Evolutionary conservation across 306 rosid species (phyloP), one percentile per base, ranked within the genome.

Genomic region (Clitoria ternatea): DNA sequence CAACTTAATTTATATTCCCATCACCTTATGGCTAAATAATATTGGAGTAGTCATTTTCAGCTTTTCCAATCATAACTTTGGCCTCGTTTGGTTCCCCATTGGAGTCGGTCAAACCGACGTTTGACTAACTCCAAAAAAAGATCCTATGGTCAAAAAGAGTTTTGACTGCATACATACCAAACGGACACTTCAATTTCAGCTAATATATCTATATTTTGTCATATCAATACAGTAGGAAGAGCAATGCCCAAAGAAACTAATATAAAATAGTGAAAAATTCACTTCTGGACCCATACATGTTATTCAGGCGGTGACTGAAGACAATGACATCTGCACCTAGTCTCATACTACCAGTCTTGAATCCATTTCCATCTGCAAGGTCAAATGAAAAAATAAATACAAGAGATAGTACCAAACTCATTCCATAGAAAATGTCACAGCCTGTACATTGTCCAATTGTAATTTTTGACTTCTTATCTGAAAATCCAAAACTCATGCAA

Each of bases 321-420:
- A 88, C 96, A 65, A 91, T 82, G 37, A 76, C 96, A 85, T 88
- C 97, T 1, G 86, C 92, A 69, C 96, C 96, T 60, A 91, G 87
- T 79, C 97, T 88, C 96, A 88, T 91, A 19, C 83, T 88, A 67
- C 97, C 85, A 26, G 97, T 88, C 76, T 91, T 91, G 87, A 91
- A 91, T 69, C 97, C 97, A 82, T 91, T 91, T 82, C 97, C 97
- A 87, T 91, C 97, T 91, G 85, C 71, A 81, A 80, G 66, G 79
- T 77, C 76, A 72, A 77, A 80, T 62, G 62, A 56, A 85, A 49
- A 56, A 79, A 83, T 61, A 68, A 83, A 77, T 54, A 27, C 23
- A 26, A 64, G 26, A 50, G 10, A 72, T 15, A 77, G 65, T 30
- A 12, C 12, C 57, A 23, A 73, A 72, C 35, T 59, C 20, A 61